Base-by-base conservation (phyloP, 352 stramenopile species). In the Salisapilia sapeloensis region DNA sequence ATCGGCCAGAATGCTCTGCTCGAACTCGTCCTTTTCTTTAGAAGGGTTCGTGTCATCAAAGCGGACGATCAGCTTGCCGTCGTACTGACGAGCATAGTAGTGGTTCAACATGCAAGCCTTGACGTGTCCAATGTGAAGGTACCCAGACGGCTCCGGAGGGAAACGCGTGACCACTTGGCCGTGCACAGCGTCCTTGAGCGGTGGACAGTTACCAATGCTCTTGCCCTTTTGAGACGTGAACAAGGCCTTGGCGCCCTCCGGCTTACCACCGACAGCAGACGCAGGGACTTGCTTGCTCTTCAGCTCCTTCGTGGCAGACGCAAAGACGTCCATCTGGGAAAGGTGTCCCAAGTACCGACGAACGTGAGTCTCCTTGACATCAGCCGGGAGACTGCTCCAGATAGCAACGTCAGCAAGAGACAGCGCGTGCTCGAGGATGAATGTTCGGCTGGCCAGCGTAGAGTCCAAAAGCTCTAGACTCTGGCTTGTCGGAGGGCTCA, bases 11-110 rank as follows among this genome's bases (percentile, higher is more conserved):
- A 97, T 97, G 46, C 64, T 93, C 46, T 96, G 72, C 63, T 98
- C 93, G 44, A 96, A 99, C 60, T 99, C 96, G 37, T 97, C 91
- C 62, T 99, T 99, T 72, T 99, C 96, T 59, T 99, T 99, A 46
- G 66, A 92, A 10, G 96, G 96, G 63, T 99, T 99, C 19, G 96
- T 99, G 71, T 99, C 96, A 61, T 99, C 96, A 44, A 99, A 99
- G 16, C 96, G 82, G 18, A 98, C 63, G 35, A 99, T 92, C 19
- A 99, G 60, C 53, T 96, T 96, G 46, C 96, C 96, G 34, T 97
- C 77, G 60, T 97, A 97, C 45, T 95, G 85, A 30, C 91, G 70
- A 8, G 95, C 95, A 57, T 99, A 99, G 61, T 98, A 98, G 53
- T 99, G 76, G 70, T 99, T 99, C n/a, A 99, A 61, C 45, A 99